Evolutionary conservation across 192 early-diverging fungal species (phyloP), one percentile per base, ranked within the genome.

Genomic region (Ambispora gerdemannii): DNA sequence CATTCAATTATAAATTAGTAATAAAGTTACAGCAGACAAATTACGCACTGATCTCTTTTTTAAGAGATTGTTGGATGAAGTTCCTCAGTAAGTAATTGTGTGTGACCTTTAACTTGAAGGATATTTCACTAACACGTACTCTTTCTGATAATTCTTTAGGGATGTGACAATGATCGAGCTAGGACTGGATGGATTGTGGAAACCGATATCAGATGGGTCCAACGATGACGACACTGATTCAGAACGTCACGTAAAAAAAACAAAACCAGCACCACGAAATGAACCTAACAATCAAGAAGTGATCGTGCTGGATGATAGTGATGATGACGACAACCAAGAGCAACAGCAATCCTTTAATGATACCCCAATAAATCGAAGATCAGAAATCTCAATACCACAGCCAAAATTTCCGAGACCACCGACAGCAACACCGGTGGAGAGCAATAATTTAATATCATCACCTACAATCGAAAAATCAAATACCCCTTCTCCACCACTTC

Each of bases 251-350:
- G 4, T 20, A 7, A 56, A 56, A 27, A 56, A n/a, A 20, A 6
- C 4, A 56, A n/a, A 27, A 20, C 53, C 6, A 56, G 20, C 4
- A n/a, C 20, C 53, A 27, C 8, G 8, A 20, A 7, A 6, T 24
- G 27, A 56, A 27, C 4, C 20, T 56, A 7, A n/a, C 6, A n/a
- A 6, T 4, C 53, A n/a, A 6, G 53, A 56, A 56, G 53, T 56
- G 4, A 27, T 56, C 6, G 53, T 56, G 6, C 20, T 56, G 8
- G 53, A n/a, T 56, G 53, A 56, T 27, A 56, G 53, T 56, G 53
- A 56, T 27, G 53, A 56, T 20, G 53, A 56, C n/a, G n/a, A n/a
- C n/a, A n/a, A n/a, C n/a, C n/a, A n/a, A n/a, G n/a, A n/a, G n/a
- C n/a, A n/a, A n/a, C n/a, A n/a, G n/a, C n/a, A n/a, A n/a, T n/a